phyloP scores from a whole-genome alignment of 306 rosid species.

The Quercus alba region DNA sequence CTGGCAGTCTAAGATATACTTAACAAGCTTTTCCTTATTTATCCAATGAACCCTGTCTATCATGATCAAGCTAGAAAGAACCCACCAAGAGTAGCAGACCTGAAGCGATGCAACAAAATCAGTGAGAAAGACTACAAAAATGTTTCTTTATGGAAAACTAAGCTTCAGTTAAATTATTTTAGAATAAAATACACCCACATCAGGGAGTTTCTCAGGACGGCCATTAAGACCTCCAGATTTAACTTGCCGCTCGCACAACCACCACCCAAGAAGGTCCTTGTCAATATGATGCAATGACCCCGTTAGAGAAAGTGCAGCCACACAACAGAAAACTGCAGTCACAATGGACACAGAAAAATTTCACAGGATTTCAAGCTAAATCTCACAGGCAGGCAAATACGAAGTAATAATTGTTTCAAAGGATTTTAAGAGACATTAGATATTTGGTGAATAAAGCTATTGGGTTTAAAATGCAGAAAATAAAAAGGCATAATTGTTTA shows the following conservation, averaged over 20 bases:
- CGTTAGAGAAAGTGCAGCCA: slow-evolving; percentile 80
- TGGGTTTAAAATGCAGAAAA: no score
- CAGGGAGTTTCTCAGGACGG: slow-evolving; percentile 89
- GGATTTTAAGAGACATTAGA: no score
- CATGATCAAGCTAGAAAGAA: slow-evolving; percentile 90
- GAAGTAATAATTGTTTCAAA: background rate
- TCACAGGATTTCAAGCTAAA: background rate
- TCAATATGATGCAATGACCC: slow-evolving; percentile 83
- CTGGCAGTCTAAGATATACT: slow-evolving; percentile 87
- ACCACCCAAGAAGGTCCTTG: slow-evolving; percentile 95
- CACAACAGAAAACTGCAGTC: slow-evolving; percentile 89
- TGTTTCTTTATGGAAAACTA: background rate
- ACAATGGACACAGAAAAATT: slow-evolving; percentile 12
- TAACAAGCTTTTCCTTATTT: slow-evolving; percentile 66
- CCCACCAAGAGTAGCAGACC: slow-evolving; percentile 99
- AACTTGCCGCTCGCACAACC: slow-evolving; percentile 94
- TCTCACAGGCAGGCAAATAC: background rate
- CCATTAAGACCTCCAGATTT: slow-evolving; percentile 92
- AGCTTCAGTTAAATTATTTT: background rate
- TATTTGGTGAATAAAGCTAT: no score
- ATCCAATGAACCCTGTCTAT: slow-evolving; percentile 96
- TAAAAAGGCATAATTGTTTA: no score
- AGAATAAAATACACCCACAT: slow-evolving; percentile 43
- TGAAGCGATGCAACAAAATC: slow-evolving; percentile 26
- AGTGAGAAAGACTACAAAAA: background rate